Evolutionary conservation across 192 early-diverging fungal species (phyloP), one percentile per base, ranked within the genome.

Genomic region (Coemansia sp.): DNA sequence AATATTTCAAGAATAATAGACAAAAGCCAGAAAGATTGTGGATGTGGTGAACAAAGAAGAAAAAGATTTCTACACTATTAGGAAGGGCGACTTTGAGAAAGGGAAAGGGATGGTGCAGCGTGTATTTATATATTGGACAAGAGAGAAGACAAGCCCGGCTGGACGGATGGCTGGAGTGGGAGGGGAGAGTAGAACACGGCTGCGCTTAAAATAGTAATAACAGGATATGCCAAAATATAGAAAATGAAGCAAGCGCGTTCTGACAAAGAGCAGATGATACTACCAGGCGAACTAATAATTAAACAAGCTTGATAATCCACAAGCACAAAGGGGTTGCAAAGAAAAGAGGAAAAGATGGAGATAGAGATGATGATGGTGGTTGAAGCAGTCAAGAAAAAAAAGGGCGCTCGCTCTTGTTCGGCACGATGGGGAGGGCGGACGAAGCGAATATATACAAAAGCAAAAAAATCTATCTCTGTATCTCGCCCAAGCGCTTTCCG

Each of bases 261-360:
- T 47, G 61, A 62, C 41, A n/a, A n/a, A 61, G 61, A 62, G 61
- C 42, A 47, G 42, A 42, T 32, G 61, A 46, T 19, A 32, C 13
- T 41, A 61, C 10, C 2, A 10, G 60, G n/a, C 46, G 41, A 7
- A 7, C 19, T 52, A 48, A 52, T 22, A 52, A 52, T 42, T 52
- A 52, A 52, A 22, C 10, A 52, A 52, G 9, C 19, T 52, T 8
- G 49, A 26, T 52, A 52, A 22, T 42, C 8, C 3, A 61, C 6
- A 9, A 9, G 21, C 21, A 62, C 12, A 62, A 13, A 42, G 12
- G 41, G 43, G 8, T 26, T 22, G 43, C 55, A 54, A 56, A 66
- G n/a, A 32, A 66, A 67, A 60, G 61, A 48, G 46, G 18, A 63
- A 48, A n/a, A n/a, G n/a, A n/a, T n/a, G n/a, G n/a, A n/a, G n/a